These are phyloP conservation scores for Auriscalpium microsporum DNA, from an alignment of 768 basidiomycete species.

Conservation along the genomic window DNA sequence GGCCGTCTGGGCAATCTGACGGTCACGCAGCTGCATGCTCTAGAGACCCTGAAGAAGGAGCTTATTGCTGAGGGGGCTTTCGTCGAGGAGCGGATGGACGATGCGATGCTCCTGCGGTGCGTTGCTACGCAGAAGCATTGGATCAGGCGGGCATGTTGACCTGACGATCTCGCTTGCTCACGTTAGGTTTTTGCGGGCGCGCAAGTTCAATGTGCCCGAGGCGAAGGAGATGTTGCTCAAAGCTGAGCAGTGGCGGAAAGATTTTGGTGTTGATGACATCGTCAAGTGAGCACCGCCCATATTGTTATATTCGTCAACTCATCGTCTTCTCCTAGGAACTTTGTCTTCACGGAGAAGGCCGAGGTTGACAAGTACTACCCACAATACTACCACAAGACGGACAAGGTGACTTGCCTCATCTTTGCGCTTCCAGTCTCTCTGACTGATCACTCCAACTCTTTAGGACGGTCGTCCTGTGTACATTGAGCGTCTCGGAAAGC, in stretches of 20 bases:
- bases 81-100: conserved; percentile 59
- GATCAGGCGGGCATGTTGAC: background rate
- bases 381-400: conserved; percentile 92
- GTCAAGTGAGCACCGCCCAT: conserved; percentile 38
- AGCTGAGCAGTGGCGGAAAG: conserved; percentile 85
- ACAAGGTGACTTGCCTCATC: conserved; percentile 51
- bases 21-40: conserved; percentile 47
- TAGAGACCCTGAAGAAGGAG: conserved; percentile 61
- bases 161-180: background rate
- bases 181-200: conserved; percentile 78
- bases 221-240: conserved; percentile 78
- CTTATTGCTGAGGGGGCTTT: conserved; percentile 52
- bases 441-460: background rate
- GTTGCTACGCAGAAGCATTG: conserved; percentile 11
- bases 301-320: background rate
- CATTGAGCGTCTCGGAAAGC: conserved; percentile 84
- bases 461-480: conserved; percentile 95
- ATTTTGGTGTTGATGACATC: conserved; percentile 74
- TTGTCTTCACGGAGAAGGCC: conserved; percentile 76
- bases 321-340: conserved; percentile 42
- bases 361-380: conserved; percentile 91
- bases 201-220: conserved; percentile 81
- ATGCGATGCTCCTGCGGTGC: conserved; percentile 60
- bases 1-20: conserved; percentile 78
- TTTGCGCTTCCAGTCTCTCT: background rate